Evolutionary conservation across 768 basidiomycete species (phyloP), one percentile per base, ranked within the genome.

Genomic region (Trametes maxima): DNA sequence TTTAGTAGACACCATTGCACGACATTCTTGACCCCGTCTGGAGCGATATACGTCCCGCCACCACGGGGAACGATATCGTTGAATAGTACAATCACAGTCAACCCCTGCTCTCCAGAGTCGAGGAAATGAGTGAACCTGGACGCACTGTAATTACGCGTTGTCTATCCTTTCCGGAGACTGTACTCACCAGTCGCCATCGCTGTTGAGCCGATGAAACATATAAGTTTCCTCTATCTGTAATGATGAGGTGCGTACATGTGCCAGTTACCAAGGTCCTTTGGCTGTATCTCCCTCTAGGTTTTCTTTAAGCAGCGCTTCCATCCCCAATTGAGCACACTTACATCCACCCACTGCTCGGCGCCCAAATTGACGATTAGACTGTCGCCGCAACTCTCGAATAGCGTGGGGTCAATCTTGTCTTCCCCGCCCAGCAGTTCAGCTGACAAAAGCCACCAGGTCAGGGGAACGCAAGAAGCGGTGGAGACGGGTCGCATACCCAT

Each of bases 341-440:
- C 67, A n/a, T 67, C 50, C 5, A 42, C 54, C 65, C 67, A 72
- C 44, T 75, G 70, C 19, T 68, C 68, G 2, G 57, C 67, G 16
- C 76, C 76, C 3, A 78, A 64, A 59, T 78, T 78, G 21, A 74
- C 71, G 48, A 78, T 78, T 55, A 77, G 68, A 51, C 70, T 73
- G 56, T 75, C 73, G 35, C 70, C 70, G 49, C 71, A 70, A 36
- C 65, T 69, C 42, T 64, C 64, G 36, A 70, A 70, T 2, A 68
- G 56, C 8, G 64, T 67, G n/a, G 66, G 57, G 57, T 75, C 69
- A 47, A 77, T 68, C 16, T 73, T 68, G 24, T 77, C 74, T 49
- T 75, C 75, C 13, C 74, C 75, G 28, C 74, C 75, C 13, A 74
- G 60, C 17, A 77, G 57, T 43, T 78, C 77, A 50, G 75, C 75